Percentiles rank a stretch among this genome's conserved stretches.
Conservation (phyloP, 2,329 filamentous ascomycete genomes). For the Fusarium sp. region DNA sequence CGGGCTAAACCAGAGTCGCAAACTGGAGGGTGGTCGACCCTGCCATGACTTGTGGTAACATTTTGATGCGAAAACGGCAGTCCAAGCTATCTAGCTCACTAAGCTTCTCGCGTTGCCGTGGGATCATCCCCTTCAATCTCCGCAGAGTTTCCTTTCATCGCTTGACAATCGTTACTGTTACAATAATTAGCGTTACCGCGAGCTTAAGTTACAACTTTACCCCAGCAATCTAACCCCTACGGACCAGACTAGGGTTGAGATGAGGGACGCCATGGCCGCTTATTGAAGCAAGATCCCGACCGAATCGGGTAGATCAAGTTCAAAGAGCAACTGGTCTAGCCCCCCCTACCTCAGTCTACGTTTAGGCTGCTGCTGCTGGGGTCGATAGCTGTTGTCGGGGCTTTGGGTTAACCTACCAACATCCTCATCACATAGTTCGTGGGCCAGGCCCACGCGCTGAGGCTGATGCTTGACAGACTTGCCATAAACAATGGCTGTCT, state of each 20-base stretch:
- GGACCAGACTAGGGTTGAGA: constrained; percentile 28
- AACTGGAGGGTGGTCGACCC: constrained; percentile 28
- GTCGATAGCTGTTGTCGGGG: constrained; percentile 18
- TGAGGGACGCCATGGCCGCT: constrained; percentile 22
- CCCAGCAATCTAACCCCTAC: constrained; percentile 23
- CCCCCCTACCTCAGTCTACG: constrained; percentile 17
- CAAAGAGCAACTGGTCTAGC: constrained; percentile 22
- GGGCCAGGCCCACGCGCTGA: constrained; percentile 89
- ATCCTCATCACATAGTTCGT: constrained; percentile 96
- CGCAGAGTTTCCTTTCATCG: constrained; percentile 65
- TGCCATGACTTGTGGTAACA: constrained; percentile 32
- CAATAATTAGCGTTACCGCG: constrained; percentile 43
- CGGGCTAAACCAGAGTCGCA: constrained; percentile 22
- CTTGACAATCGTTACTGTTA: constrained; percentile 69
- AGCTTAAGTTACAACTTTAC: constrained; percentile 19
- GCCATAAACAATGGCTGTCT: constrained; percentile 93
- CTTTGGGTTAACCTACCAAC: constrained; percentile 74
- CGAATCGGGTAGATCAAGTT: constrained; percentile 37
- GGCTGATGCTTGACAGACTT: constrained; percentile 99
- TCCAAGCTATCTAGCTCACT: constrained; percentile 33
- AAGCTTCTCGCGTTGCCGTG: constrained; percentile 37
- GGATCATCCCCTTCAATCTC: constrained; percentile 39
- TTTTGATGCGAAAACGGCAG: constrained; percentile 36
- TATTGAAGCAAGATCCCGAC: constrained; percentile 39
- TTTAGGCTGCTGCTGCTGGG: constrained; percentile 23